Conservation (phyloP, 139 green algal genomes). For the Chlorella sp. region DNA sequence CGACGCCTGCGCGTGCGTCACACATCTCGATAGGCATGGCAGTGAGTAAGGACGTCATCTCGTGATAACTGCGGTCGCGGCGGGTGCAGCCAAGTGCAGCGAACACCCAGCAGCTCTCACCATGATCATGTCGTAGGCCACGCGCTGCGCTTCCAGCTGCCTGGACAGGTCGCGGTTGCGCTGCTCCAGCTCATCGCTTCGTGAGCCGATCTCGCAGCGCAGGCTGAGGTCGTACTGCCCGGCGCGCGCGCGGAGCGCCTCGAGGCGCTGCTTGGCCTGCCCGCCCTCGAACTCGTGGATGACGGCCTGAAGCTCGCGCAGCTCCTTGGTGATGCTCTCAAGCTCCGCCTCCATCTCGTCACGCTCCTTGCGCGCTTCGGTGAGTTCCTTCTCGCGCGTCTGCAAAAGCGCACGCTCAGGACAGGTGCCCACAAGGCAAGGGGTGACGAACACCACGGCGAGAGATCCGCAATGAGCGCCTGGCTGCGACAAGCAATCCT, state of each 20-base stretch:
- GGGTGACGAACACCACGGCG: too few relatives aligned
- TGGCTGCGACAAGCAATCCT: neutral
- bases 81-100: too few relatives aligned
- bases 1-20: neutral
- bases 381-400: neutral
- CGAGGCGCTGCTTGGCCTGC: neutral
- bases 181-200: slow-evolving; percentile 18
- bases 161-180: slow-evolving; percentile 2
- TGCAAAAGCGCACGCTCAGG: too few relatives aligned
- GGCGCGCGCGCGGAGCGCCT: neutral
- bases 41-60: too few relatives aligned
- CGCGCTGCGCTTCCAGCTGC: slow-evolving; percentile 10
- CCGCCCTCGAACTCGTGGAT: neutral
- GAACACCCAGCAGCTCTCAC: too few relatives aligned
- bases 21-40: too few relatives aligned
- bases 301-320: neutral
- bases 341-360: neutral
- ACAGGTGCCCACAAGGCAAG: too few relatives aligned
- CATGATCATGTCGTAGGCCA: slow-evolving; percentile 15
- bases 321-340: neutral
- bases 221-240: slow-evolving; percentile 5
- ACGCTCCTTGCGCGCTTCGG: neutral
- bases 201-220: slow-evolving; percentile 14
- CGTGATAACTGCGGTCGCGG: too few relatives aligned
- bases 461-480: too few relatives aligned